Evolutionary conservation across 768 basidiomycete genomes (phyloP), one percentile per base, ranked within the genome.

Genomic region (Termitomyces sp.): DNA sequence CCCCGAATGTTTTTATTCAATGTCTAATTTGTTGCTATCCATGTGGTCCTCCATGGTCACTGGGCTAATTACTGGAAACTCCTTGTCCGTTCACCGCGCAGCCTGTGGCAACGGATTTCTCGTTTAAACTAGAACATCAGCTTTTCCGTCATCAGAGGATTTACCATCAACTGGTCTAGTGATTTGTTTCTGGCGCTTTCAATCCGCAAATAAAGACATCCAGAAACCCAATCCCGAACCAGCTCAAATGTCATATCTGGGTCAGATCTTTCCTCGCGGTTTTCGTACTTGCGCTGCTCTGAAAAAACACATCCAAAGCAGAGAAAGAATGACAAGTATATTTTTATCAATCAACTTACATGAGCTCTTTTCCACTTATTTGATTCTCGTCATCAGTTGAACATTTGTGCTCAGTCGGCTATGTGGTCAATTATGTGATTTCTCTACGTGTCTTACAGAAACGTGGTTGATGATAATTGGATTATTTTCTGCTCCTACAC

Each of bases 1-100:
- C n/a, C n/a, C 20, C 38, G 22, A 55, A 55, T 16, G 26, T 8
- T 49, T 18, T 55, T 1, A 54, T 22, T 46, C 41, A 41, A 50
- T 22, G 55, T 61, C 54, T 47, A 52, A 52, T 40, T 8, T 44
- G 16, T 44, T 48, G 46, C 48, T 20, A 22, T 44, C 54, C 52
- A 11, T 16, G 54, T 36, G 45, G 30, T 47, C 50, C 46, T 56
- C n/a, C 11, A 36, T 33, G 33, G 49, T 28, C 28, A 20, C 57
- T 56, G n/a, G n/a, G 33, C 52, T 26, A n/a, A 35, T 53, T 35
- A 11, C 13, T 26, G 9, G 6, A 51, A 18, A 49, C 41, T 40
- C 33, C n/a, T 54, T 28, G 24, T 38, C 35, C 43, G 43, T n/a
- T 16, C 14, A 32, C 35, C 43, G 38, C 54, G n/a, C 49, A 55